Conservation (phyloP, 805 yeast genomes). For the Metschnikowia lachancei region DNA sequence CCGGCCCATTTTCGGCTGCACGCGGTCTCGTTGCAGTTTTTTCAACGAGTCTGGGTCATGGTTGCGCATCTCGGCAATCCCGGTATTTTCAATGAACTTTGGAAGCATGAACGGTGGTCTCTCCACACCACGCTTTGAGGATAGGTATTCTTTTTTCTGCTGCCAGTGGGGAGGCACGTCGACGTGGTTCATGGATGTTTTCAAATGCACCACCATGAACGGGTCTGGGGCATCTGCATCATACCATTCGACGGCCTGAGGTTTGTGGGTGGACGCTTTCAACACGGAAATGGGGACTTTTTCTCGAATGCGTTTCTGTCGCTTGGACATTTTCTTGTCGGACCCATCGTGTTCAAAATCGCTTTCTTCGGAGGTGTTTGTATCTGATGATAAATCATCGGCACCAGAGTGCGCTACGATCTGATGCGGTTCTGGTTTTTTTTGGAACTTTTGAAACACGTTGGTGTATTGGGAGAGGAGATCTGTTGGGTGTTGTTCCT, state of each 20-base stretch:
- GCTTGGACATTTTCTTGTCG: slow-evolving; percentile 35
- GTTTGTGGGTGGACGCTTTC: slow-evolving; percentile 57
- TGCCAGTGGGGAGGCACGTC: slow-evolving; percentile 88
- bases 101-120: slow-evolving; percentile 77
- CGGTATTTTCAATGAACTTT: slow-evolving; percentile 72
- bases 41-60: slow-evolving; percentile 60
- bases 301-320: slow-evolving; percentile 49
- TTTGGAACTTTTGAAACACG: slow-evolving; percentile 22
- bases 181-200: slow-evolving; percentile 61
- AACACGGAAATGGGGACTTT: slow-evolving; percentile 66
- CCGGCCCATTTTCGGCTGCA: slow-evolving; percentile 85
- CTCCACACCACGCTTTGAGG: slow-evolving; percentile 63
- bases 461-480: slow-evolving; percentile 21
- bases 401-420: not conserved
- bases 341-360: slow-evolving; percentile 4
- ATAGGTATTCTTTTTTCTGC: slow-evolving; percentile 67
- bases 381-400: not conserved
- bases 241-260: slow-evolving; percentile 80
- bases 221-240: slow-evolving; percentile 89
- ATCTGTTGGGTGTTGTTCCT: not conserved
- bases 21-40: slow-evolving; percentile 75
- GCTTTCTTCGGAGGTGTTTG: slow-evolving; percentile 7
- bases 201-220: slow-evolving; percentile 56
- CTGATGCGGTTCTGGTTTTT: not conserved
- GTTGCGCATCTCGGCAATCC: slow-evolving; percentile 82